Percentiles rank a stretch among this genome's conserved stretches.
phyloP scores from a whole-genome alignment of 441 rosid species.

The Bruguiera hainesii region DNA sequence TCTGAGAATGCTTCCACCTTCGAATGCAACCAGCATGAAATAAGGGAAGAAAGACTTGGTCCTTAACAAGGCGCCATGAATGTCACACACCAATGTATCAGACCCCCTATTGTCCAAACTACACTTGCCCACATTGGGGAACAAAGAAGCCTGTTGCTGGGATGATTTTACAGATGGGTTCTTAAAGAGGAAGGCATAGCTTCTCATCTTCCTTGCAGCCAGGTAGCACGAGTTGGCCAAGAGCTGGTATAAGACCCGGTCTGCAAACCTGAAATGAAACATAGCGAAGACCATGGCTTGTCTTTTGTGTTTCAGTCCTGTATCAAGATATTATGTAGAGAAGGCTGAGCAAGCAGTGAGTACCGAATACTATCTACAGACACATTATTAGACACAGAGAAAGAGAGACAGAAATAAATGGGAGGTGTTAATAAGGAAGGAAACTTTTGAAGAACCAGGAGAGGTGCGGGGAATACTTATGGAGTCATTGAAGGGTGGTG shows the following conservation, averaged over 20 bases:
- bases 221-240: conserved; percentile 62
- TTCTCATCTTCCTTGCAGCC: conserved; percentile 59
- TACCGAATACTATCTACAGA: too few species aligned
- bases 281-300: conserved; percentile 50
- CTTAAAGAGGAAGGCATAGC: conserved; percentile 45
- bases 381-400: background rate
- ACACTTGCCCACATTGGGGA: conserved; percentile 44
- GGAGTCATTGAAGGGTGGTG: conserved; percentile 26
- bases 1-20: conserved; percentile 76
- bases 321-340: background rate
- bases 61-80: conserved; percentile 57
- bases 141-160: conserved; percentile 26
- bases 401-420: conserved; percentile 4
- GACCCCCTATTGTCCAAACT: conserved; percentile 27
- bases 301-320: background rate
- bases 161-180: conserved; percentile 41
- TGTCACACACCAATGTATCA: conserved; percentile 53
- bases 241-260: conserved; percentile 64
- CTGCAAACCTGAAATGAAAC: conserved; percentile 47
- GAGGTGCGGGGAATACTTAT: conserved; percentile 37
- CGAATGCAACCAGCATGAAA: conserved; percentile 94
- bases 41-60: conserved; percentile 69
- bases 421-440: background rate
- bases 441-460: conserved; percentile 16
- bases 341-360: too few species aligned